These are phyloP conservation scores for Trichophyton schoenleinii DNA, from an alignment of 2,329 filamentous ascomycete genomes.

Conservation along the genomic window DNA sequence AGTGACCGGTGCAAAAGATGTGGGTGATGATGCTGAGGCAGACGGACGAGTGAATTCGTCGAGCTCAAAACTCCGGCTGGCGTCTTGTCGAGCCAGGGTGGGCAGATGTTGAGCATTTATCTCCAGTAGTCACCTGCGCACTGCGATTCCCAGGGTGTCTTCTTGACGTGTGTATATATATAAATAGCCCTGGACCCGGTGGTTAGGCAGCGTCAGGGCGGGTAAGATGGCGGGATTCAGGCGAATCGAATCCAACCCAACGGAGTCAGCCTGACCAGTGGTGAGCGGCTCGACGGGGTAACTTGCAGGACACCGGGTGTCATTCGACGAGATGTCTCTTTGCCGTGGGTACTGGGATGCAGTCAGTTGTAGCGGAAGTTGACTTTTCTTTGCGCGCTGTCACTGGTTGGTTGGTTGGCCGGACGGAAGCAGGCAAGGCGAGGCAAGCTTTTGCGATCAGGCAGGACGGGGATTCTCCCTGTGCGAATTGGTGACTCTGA, in stretches of 20 bases:
- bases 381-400: background rate
- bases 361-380: background rate
- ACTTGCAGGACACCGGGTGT: background rate
- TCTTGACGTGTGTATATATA: background rate
- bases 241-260: background rate
- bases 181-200: background rate
- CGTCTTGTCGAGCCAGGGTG: slow-evolving; percentile 10
- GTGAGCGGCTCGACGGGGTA: background rate
- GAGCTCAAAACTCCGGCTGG: slow-evolving; percentile 13
- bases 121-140: background rate
- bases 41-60: slow-evolving; percentile 12
- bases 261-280: background rate
- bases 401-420: background rate
- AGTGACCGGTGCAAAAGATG: background rate
- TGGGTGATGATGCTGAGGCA: background rate
- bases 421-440: no score
- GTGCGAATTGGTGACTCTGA: no score
- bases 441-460: background rate
- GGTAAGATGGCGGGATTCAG: background rate
- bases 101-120: background rate
- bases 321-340: background rate
- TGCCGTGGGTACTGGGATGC: background rate
- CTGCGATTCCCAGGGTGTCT: background rate
- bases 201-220: background rate
- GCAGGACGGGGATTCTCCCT: background rate